Conservation (phyloP, 1,284 basidiomycete genomes). For the Pisolithus thermaeus region DNA sequence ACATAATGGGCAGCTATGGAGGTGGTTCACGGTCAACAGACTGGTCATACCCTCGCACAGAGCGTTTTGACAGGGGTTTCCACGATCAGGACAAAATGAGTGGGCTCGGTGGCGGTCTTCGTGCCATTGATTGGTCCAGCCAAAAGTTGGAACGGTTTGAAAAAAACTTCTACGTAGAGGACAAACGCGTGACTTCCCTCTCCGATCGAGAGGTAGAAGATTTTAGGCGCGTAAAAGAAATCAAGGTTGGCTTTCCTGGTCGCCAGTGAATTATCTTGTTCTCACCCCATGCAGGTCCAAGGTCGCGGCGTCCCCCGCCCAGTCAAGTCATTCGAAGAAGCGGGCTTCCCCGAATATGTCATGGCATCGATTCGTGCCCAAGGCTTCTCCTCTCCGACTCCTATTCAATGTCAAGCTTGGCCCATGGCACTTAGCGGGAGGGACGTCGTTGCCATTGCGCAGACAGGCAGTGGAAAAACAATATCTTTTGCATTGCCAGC, state of each 20-base stretch:
- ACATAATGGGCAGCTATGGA: constrained; percentile 62
- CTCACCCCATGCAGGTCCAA: constrained; percentile 59
- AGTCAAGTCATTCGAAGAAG: constrained; percentile 89
- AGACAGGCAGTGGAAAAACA: constrained; percentile 96
- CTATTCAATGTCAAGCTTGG: constrained; percentile 99
- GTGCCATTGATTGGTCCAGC: constrained; percentile 79
- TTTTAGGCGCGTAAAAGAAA: constrained; percentile 82
- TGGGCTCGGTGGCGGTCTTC: constrained; percentile 79
- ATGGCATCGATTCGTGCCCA: constrained; percentile 90
- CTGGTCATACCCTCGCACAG: neutral
- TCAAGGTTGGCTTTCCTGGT: constrained; percentile 51
- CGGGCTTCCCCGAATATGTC: constrained; percentile 94
- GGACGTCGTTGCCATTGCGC: constrained; percentile 95
- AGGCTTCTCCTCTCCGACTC: constrained; percentile 85
- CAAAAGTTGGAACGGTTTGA: constrained; percentile 79
- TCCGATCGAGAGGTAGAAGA: constrained; percentile 85
- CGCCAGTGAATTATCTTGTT: neutral
- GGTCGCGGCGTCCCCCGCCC: constrained; percentile 88
- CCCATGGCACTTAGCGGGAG: constrained; percentile 94
- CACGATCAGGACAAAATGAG: constrained; percentile 69
- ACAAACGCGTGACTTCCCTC: constrained; percentile 77
- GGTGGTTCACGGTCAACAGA: constrained; percentile 56
- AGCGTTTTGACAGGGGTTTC: neutral
- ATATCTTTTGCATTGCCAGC: constrained; percentile 97
- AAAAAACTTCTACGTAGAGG: constrained; percentile 98